Conservation (phyloP, 2,329 filamentous ascomycete genomes). For the Fusarium beomiforme region DNA sequence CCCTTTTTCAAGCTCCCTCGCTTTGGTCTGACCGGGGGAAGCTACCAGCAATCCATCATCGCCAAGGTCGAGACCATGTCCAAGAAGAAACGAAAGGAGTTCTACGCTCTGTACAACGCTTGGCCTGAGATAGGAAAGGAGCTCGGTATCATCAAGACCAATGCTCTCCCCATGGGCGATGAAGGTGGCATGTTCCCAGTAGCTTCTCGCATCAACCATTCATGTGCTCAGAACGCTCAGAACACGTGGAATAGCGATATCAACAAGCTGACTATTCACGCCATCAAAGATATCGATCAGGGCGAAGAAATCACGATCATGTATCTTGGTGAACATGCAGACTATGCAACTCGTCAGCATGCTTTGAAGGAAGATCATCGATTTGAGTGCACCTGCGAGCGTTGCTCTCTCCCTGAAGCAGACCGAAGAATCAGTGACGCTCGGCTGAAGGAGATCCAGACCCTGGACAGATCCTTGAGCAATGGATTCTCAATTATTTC, state of each 20-base stretch:
- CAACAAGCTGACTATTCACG: slow-evolving; percentile 36
- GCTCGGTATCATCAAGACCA: slow-evolving; percentile 18
- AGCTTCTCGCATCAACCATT: slow-evolving; percentile 44
- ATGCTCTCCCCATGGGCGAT: slow-evolving; percentile 1
- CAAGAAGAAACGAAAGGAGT: neutral
- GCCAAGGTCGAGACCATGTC: neutral
- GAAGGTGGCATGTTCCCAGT: slow-evolving; percentile 32
- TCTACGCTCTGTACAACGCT: neutral
- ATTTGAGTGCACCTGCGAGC: neutral
- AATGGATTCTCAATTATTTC: too few relatives aligned
- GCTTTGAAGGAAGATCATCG: neutral
- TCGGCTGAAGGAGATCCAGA: neutral
- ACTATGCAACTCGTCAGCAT: neutral
- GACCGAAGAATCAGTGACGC: neutral
- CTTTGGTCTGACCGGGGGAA: too few relatives aligned
- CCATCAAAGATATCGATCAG: slow-evolving; percentile 34
- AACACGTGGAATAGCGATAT: slow-evolving; percentile 37
- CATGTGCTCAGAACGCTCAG: slow-evolving; percentile 41
- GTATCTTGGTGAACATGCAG: slow-evolving; percentile 4
- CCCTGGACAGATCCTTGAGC: neutral
- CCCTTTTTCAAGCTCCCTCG: neutral
- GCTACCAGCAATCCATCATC: too few relatives aligned
- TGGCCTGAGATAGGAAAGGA: neutral
- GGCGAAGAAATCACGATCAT: slow-evolving; percentile 41
- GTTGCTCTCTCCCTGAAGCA: slow-evolving; percentile 7